Percentiles rank a stretch among this genome's conserved stretches.
phyloP scores from a whole-genome alignment of 1,284 basidiomycete genomes.

The Puccinia brachypodii region DNA sequence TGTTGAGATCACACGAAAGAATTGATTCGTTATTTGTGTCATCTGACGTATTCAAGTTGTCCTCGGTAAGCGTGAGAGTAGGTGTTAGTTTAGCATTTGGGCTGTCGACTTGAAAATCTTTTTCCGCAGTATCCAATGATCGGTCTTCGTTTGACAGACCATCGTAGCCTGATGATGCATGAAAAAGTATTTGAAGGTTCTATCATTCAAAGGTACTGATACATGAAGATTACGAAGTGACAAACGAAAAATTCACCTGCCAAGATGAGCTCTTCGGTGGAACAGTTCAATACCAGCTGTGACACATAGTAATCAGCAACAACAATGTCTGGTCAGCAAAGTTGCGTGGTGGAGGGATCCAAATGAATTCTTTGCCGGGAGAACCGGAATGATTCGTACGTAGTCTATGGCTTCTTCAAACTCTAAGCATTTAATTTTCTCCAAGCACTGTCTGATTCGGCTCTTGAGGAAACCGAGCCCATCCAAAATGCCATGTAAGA shows the following conservation, averaged over 20 bases:
- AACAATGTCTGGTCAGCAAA: slow-evolving; percentile 49
- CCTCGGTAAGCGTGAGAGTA: background rate
- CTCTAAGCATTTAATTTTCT: slow-evolving; percentile 66
- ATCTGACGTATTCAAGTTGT: background rate
- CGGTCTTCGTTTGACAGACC: slow-evolving; percentile 23
- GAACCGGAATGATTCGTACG: slow-evolving; percentile 61
- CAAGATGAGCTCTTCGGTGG: slow-evolving; percentile 41
- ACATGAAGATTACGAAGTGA: background rate
- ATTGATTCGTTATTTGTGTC: background rate
- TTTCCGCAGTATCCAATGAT: background rate
- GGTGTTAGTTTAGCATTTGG: background rate
- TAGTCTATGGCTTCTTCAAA: slow-evolving; percentile 90
- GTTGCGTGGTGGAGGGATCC: slow-evolving; percentile 62
- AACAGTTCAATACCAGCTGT: slow-evolving; percentile 38
- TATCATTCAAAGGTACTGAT: background rate
- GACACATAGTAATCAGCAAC: background rate
- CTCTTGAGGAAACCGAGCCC: slow-evolving; percentile 76
- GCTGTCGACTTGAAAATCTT: slow-evolving; percentile 9
- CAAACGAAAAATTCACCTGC: slow-evolving; percentile 15
- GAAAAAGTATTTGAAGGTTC: background rate
- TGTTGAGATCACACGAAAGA: background rate
- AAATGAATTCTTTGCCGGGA: background rate
- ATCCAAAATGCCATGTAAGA: slow-evolving; percentile 78
- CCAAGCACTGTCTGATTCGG: slow-evolving; percentile 70
- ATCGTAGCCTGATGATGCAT: slow-evolving; percentile 26